phyloP scores from a whole-genome alignment of 768 basidiomycete genomes.

The Austroboletus festivus region DNA sequence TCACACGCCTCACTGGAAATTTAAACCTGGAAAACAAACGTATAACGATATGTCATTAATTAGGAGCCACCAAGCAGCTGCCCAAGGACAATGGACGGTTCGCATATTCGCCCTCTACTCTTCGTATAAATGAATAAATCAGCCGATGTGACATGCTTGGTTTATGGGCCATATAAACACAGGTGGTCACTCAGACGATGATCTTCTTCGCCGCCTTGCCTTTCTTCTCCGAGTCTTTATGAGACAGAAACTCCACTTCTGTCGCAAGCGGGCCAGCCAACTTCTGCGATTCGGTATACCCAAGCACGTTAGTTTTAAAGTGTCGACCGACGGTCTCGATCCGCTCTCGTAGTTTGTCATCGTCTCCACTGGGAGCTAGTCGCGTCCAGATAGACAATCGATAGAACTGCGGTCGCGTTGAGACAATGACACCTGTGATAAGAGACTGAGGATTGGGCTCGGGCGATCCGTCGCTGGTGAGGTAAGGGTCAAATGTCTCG shows the following conservation, averaged over 20 bases:
- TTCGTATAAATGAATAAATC: constrained; percentile 33
- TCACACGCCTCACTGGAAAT: background rate
- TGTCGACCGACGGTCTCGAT: constrained; percentile 83
- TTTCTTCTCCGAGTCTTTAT: constrained; percentile 95
- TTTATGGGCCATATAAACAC: constrained; percentile 15
- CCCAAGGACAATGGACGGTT: constrained; percentile 16
- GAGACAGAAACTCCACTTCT: constrained; percentile 91
- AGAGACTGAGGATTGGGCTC: constrained; percentile 53
- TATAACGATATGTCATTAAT: constrained; percentile 26
- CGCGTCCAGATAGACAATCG: constrained; percentile 98
- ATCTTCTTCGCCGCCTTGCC: constrained; percentile 82
- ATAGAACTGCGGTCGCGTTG: constrained; percentile 92
- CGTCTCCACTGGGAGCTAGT: constrained; percentile 56
- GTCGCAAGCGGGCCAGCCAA: constrained; percentile 85
- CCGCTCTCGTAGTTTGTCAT: constrained; percentile 68
- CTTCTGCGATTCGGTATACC: constrained; percentile 70
- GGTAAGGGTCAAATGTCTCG: constrained; percentile 93
- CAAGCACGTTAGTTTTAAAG: constrained; percentile 90
- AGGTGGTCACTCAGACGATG: constrained; percentile 45
- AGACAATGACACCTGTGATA: constrained; percentile 93
- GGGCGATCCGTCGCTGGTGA: constrained; percentile 45
- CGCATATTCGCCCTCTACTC: constrained; percentile 22
- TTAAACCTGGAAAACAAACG: constrained; percentile 7
- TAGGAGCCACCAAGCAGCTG: constrained; percentile 20
- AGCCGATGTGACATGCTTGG: constrained; percentile 17